A percentile compares a stretch with the other conserved stretches of the same genome.
Conservation (phyloP, 2,329 filamentous ascomycete genomes). For the Colletotrichum gigasporum region DNA sequence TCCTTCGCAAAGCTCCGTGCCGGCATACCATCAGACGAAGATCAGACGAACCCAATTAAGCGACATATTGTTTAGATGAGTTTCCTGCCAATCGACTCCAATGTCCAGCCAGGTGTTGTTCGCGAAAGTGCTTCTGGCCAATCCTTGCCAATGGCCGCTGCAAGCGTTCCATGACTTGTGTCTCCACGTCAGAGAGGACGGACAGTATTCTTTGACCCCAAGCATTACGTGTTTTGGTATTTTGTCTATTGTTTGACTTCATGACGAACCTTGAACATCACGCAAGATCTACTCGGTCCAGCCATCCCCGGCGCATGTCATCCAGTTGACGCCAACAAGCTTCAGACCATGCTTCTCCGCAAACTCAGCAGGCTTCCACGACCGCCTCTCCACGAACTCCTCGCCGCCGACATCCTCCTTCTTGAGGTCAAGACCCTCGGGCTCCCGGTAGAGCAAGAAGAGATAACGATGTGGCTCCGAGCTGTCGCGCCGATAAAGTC, state of each 20-base stretch:
- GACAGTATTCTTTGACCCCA: too few relatives aligned
- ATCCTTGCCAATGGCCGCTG: too few relatives aligned
- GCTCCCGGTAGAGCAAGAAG: constrained; percentile 55
- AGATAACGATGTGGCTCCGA: constrained; percentile 58
- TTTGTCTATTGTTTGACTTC: too few relatives aligned
- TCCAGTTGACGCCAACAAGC: constrained; percentile 55
- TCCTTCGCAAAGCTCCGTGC: background rate
- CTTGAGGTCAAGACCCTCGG: constrained; percentile 41
- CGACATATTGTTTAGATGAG: background rate
- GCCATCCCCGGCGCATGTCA: constrained; percentile 55
- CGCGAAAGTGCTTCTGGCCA: too few relatives aligned
- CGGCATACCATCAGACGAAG: too few relatives aligned
- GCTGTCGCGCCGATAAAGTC: constrained; percentile 36
- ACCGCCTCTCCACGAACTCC: constrained; percentile 55
- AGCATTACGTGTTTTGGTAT: too few relatives aligned
- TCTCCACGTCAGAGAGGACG: too few relatives aligned
- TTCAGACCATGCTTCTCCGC: constrained; percentile 47
- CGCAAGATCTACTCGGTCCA: constrained; percentile 44
- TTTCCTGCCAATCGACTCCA: too few relatives aligned
- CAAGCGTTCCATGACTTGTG: too few relatives aligned
- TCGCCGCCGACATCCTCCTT: constrained; percentile 57
- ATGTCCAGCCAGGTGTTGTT: too few relatives aligned
- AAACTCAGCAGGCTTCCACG: constrained; percentile 51
- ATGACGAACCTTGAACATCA: too few relatives aligned
- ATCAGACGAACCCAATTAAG: background rate